phyloP scores from a whole-genome alignment of 306 rosid genomes.

The Delonix regia region DNA sequence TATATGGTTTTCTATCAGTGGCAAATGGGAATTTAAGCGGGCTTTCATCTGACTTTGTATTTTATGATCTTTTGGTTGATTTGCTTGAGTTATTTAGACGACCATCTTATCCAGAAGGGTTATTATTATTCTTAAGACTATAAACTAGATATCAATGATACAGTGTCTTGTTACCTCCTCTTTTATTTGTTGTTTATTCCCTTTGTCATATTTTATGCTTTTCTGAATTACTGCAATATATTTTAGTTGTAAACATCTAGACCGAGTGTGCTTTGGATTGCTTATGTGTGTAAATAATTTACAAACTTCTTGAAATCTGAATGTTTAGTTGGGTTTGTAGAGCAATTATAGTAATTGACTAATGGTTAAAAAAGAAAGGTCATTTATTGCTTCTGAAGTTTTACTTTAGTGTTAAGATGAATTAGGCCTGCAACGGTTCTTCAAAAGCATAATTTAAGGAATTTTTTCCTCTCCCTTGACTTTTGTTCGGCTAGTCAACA shows the following conservation, averaged over 20 bases:
- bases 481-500: background rate
- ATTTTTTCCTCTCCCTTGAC: no score
- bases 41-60: slow-evolving; percentile 5
- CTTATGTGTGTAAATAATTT: background rate
- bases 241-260: slow-evolving; percentile 14
- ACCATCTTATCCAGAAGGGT: slow-evolving; percentile 9
- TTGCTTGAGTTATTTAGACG: slow-evolving; percentile 18
- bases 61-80: slow-evolving; percentile 24
- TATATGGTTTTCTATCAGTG: background rate
- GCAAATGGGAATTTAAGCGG: background rate
- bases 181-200: background rate
- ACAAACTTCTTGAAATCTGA: background rate
- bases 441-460: no score
- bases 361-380: background rate
- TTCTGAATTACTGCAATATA: background rate
- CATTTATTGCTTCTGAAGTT: background rate
- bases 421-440: background rate
- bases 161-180: slow-evolving; percentile 2
- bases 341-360: background rate
- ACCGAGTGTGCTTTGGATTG: slow-evolving; percentile 26
- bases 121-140: background rate
- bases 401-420: no score
- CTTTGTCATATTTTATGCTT: slow-evolving; percentile 6
- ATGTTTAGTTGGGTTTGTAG: background rate
- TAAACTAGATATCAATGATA: slow-evolving; percentile 9